Evolutionary conservation across 495 filamentous ascomycete species (phyloP).

Genomic region (Aspergillus panamensis): DNA sequence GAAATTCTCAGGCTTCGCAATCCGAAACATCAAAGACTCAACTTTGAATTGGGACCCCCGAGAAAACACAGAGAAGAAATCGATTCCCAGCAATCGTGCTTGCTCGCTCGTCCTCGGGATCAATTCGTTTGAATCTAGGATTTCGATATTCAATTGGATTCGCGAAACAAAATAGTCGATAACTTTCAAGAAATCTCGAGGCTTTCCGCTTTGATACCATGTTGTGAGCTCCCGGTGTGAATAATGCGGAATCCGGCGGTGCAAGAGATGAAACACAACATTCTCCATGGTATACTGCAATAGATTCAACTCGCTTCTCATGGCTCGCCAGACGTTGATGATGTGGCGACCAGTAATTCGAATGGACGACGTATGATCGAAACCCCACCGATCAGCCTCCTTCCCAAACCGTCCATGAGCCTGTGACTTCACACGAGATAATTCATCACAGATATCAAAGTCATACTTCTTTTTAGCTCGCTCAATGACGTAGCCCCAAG

Average conservation of each 20-base stretch:
- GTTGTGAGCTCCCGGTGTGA: constrained; percentile 68
- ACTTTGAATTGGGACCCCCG: constrained; percentile 97
- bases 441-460: constrained; percentile 82
- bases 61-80: constrained; percentile 93
- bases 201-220: constrained; percentile 70
- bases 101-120: constrained; percentile 91
- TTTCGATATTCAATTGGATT: constrained; percentile 81
- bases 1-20: constrained; percentile 96
- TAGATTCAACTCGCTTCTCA: constrained; percentile 84
- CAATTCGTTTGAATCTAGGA: constrained; percentile 86
- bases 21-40: constrained; percentile 96
- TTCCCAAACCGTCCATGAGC: constrained; percentile 79
- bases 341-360: constrained; percentile 87
- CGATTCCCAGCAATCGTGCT: constrained; percentile 85
- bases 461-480: constrained; percentile 82
- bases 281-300: constrained; percentile 97
- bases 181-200: constrained; percentile 67
- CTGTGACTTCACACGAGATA: constrained; percentile 81
- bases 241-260: constrained; percentile 90
- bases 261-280: constrained; percentile 87
- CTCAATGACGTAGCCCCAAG: constrained; percentile 95
- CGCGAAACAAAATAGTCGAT: constrained; percentile 74
- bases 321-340: constrained; percentile 97
- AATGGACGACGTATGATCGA: constrained; percentile 84
- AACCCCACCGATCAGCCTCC: constrained; percentile 86